These are phyloP conservation scores for Colletotrichum sansevieriae DNA, from an alignment of 2,329 filamentous ascomycete species.

Conservation along the genomic window DNA sequence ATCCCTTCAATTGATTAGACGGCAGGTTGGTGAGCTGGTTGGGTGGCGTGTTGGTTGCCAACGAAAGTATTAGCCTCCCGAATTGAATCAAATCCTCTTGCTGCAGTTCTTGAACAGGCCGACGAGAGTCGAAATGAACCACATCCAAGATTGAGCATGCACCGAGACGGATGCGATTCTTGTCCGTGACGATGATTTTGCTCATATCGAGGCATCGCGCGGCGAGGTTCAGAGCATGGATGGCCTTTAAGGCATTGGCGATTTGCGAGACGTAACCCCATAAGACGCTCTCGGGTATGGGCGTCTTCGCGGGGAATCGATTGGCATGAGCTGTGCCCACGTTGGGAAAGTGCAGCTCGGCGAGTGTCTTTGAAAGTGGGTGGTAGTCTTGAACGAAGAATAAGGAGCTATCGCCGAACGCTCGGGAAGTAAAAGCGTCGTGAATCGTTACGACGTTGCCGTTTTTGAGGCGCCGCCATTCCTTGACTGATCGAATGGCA, in stretches of 20 bases:
- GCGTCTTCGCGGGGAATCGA: conserved; percentile 59
- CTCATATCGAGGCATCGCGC: conserved; percentile 87
- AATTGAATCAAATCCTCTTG: conserved; percentile 89
- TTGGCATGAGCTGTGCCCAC: conserved; percentile 54
- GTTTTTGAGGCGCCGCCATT: conserved; percentile 89
- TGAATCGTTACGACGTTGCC: conserved; percentile 87
- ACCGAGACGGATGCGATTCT: conserved; percentile 88
- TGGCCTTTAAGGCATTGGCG: conserved; percentile 85
- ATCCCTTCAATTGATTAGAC: conserved; percentile 73
- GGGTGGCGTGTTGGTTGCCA: conserved; percentile 77
- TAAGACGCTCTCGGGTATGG: conserved; percentile 78
- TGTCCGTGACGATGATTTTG: conserved; percentile 91
- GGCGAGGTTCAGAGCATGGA: conserved; percentile 85
- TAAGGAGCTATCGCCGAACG: conserved; percentile 94
- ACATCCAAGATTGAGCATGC: conserved; percentile 93
- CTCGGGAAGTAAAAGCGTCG: conserved; percentile 92
- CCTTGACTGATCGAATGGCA: conserved; percentile 85
- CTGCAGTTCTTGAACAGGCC: conserved; percentile 81
- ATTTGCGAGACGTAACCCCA: conserved; percentile 97
- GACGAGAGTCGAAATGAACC: conserved; percentile 80
- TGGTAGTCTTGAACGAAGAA: conserved; percentile 96
- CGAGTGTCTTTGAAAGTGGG: conserved; percentile 88
- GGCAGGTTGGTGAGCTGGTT: conserved; percentile 70
- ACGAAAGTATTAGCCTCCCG: conserved; percentile 84
- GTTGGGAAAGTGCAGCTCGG: conserved; percentile 79